Conservation (phyloP, 2,329 filamentous ascomycete species). For the Periconia sp. region DNA sequence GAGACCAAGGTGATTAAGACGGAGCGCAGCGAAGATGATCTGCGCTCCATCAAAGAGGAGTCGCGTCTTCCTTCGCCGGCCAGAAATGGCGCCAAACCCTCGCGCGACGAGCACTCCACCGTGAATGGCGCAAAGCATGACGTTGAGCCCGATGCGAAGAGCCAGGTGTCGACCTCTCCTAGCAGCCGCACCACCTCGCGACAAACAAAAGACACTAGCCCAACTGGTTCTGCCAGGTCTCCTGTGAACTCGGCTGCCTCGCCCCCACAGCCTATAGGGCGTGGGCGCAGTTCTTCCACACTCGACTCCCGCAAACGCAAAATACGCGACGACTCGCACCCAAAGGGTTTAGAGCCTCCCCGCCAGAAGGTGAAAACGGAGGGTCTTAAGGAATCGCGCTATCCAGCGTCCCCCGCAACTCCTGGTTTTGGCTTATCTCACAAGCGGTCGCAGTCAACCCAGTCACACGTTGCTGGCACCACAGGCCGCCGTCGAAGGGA, state of each 20-base stretch:
- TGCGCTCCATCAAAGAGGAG: constrained; percentile 32
- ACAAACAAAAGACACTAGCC: constrained; percentile 39
- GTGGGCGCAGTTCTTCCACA: constrained; percentile 42
- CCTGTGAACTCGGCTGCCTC: constrained; percentile 28
- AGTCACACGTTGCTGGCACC: constrained; percentile 32
- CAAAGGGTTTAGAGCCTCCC: constrained; percentile 40
- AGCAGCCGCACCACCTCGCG: constrained; percentile 37
- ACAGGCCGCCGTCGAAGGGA: constrained; percentile 39
- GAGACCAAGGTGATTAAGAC: constrained; percentile 45
- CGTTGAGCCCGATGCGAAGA: constrained; percentile 34
- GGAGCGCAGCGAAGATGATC: constrained; percentile 39
- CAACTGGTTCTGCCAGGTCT: constrained; percentile 29
- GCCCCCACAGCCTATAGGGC: constrained; percentile 26
- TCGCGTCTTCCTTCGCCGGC: constrained; percentile 25
- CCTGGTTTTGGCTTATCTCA: constrained; percentile 37
- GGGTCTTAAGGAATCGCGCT: constrained; percentile 32
- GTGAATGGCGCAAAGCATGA: constrained; percentile 32
- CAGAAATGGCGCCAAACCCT: constrained; percentile 27
- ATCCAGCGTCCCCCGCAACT: constrained; percentile 37
- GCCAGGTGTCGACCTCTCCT: constrained; percentile 37
- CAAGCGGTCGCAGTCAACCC: constrained; percentile 43
- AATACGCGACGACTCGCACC: constrained; percentile 39
- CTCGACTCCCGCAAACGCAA: constrained; percentile 46
- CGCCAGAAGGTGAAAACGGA: constrained; percentile 44
- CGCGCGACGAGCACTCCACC: constrained; percentile 21